phyloP scores from a whole-genome alignment of 805 yeast genomes.

The Metschnikowia colocasiae region DNA sequence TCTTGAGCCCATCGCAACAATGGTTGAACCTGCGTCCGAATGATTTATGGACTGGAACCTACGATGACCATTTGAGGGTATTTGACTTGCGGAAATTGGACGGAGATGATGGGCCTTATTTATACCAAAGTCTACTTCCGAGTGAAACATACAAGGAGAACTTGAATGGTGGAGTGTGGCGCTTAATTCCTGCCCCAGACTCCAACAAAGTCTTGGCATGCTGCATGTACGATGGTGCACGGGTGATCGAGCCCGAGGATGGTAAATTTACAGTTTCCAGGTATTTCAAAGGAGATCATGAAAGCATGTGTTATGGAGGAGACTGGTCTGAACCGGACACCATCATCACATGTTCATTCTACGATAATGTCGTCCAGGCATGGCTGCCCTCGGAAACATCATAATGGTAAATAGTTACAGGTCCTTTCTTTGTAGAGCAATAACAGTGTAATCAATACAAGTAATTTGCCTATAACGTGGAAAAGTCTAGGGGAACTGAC shows the following conservation, averaged over 20 bases:
- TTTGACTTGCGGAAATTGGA: conserved; percentile 61
- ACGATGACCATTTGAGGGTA: conserved; percentile 73
- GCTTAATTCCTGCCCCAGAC: conserved; percentile 62
- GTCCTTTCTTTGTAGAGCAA: background rate
- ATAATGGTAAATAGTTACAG: background rate
- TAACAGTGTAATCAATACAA: background rate
- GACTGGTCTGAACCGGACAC: conserved; percentile 62
- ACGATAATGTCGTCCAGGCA: conserved; percentile 74
- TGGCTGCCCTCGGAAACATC: conserved; percentile 47
- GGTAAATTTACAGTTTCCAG: conserved; percentile 28
- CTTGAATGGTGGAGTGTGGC: conserved; percentile 95
- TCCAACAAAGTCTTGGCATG: conserved; percentile 61
- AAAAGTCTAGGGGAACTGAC: conserved; percentile 77
- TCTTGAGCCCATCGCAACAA: conserved; percentile 43
- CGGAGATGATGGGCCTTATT: conserved; percentile 32
- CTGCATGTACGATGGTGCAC: conserved; percentile 95
- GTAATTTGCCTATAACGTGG: conserved; percentile 12
- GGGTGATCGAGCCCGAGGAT: conserved; percentile 43
- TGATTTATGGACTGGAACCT: conserved; percentile 80
- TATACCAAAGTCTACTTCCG: conserved; percentile 51
- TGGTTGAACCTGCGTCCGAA: conserved; percentile 47
- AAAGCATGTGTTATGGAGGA: conserved; percentile 94
- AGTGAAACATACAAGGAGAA: conserved; percentile 40
- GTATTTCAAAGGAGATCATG: conserved; percentile 65
- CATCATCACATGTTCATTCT: conserved; percentile 85